Evolutionary conservation across 2,329 filamentous ascomycete species (phyloP).

Genomic region (Elsinoe necatrix): DNA sequence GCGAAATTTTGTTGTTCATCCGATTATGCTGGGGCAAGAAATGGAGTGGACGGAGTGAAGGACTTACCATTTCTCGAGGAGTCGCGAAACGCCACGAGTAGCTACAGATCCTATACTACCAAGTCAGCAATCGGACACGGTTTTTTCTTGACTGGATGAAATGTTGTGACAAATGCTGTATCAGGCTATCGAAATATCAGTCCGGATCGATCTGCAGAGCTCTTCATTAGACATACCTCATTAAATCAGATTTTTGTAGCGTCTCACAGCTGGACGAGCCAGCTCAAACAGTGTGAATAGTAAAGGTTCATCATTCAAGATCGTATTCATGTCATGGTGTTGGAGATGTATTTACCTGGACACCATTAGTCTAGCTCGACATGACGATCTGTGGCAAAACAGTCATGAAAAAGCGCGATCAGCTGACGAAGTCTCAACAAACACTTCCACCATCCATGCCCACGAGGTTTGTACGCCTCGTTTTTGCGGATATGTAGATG

Average conservation of each 20-base stretch:
- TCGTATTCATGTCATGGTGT: constrained; percentile 18
- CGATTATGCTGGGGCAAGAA: constrained; percentile 26
- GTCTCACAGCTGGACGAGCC: constrained; percentile 49
- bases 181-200: background rate
- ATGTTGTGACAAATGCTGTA: background rate
- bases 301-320: constrained; percentile 52
- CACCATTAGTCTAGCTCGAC: constrained; percentile 16
- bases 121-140: background rate
- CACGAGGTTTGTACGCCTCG: constrained; percentile 57
- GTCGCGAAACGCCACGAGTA: background rate
- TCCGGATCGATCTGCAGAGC: background rate
- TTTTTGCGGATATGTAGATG: constrained; percentile 43
- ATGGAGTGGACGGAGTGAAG: constrained; percentile 3
- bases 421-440: constrained; percentile 65
- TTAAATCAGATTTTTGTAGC: constrained; percentile 64
- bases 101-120: background rate
- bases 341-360: constrained; percentile 18
- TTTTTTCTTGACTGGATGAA: constrained; percentile 23
- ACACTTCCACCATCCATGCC: constrained; percentile 46
- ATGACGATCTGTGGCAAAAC: no score
- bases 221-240: constrained; percentile 41
- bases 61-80: background rate
- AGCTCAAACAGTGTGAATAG: constrained; percentile 67
- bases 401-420: constrained; percentile 31
- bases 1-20: constrained; percentile 54